A percentile compares a stretch with the other conserved stretches of the same genome.
phyloP scores from a whole-genome alignment of 768 basidiomycete species.

The Rhodotorula diobovata region DNA sequence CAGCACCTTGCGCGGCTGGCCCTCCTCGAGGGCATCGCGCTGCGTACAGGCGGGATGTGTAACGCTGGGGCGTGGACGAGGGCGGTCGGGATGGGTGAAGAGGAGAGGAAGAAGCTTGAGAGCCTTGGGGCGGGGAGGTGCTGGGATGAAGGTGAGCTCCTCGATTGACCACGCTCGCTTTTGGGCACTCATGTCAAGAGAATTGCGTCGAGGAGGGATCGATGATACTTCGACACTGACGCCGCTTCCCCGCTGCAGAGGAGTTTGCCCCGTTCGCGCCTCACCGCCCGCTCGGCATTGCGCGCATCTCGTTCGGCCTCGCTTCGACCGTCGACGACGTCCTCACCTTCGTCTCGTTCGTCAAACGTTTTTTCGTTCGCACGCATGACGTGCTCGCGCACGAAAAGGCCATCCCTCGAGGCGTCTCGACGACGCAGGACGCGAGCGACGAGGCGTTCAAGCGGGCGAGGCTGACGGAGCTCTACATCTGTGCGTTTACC shows the following conservation, averaged over 20 bases:
- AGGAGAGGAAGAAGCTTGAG: slow-evolving; percentile 30
- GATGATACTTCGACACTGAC: background rate
- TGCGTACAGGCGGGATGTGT: slow-evolving; percentile 41
- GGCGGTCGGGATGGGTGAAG: slow-evolving; percentile 27
- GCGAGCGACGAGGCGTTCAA: background rate
- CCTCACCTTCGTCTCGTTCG: slow-evolving; percentile 33
- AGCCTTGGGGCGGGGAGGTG: slow-evolving; percentile 22
- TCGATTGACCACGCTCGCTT: background rate
- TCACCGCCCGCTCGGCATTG: slow-evolving; percentile 22
- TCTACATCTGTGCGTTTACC: slow-evolving; percentile 20
- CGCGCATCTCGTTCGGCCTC: slow-evolving; percentile 39
- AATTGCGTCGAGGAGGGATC: too few species aligned
- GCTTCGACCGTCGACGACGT: slow-evolving; percentile 39
- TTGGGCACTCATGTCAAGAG: too few species aligned
- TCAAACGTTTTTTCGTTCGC: slow-evolving; percentile 38
- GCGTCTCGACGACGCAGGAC: too few species aligned
- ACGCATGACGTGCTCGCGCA: background rate
- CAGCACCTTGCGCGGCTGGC: slow-evolving; percentile 40
- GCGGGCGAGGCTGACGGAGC: slow-evolving; percentile 1
- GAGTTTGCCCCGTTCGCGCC: slow-evolving; percentile 21
- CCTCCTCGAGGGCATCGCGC: slow-evolving; percentile 34
- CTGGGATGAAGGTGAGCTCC: slow-evolving; percentile 34
- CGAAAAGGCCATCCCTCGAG: accelerated
- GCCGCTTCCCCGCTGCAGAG: background rate
- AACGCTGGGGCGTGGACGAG: slow-evolving; percentile 36